Conservation (phyloP, 345 rosid genomes). For the Sisymbrium irio region DNA sequence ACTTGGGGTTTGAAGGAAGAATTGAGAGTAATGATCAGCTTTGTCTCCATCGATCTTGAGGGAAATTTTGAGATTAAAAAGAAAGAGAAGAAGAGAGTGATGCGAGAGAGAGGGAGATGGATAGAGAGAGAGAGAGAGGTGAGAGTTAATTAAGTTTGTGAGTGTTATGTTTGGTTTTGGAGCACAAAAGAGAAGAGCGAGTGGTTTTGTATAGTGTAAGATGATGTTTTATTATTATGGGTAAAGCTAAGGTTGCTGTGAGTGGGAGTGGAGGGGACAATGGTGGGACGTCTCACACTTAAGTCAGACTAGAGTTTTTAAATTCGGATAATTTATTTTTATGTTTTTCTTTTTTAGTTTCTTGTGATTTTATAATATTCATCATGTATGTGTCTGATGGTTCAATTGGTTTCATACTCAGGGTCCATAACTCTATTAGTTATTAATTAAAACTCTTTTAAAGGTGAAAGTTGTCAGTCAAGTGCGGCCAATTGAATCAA, state of each 20-base stretch:
- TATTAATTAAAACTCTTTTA: conserved; percentile 2
- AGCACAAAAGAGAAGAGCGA: conserved; percentile 36
- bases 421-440: conserved; percentile 17
- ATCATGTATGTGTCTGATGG: conserved; percentile 19
- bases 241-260: conserved; percentile 53
- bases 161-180: conserved; percentile 30
- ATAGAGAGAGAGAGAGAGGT: not conserved
- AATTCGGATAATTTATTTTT: conserved; percentile 24
- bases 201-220: conserved; percentile 22
- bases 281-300: conserved; percentile 58
- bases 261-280: conserved; percentile 47
- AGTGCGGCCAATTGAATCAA: conserved; percentile 9
- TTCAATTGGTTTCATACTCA: conserved; percentile 27
- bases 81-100: not conserved
- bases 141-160: conserved; percentile 8
- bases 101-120: not conserved
- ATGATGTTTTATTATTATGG: conserved; percentile 54
- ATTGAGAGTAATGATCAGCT: conserved; percentile 12
- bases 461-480: conserved; percentile 14
- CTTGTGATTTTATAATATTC: not conserved
- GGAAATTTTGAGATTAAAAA: not conserved
- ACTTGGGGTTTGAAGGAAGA: conserved; percentile 23
- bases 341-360: not conserved
- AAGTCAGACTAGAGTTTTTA: conserved; percentile 27
- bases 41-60: conserved; percentile 10